Base-by-base conservation (phyloP, 257 asterid genomes). In the Nicotiana benthamiana region DNA sequence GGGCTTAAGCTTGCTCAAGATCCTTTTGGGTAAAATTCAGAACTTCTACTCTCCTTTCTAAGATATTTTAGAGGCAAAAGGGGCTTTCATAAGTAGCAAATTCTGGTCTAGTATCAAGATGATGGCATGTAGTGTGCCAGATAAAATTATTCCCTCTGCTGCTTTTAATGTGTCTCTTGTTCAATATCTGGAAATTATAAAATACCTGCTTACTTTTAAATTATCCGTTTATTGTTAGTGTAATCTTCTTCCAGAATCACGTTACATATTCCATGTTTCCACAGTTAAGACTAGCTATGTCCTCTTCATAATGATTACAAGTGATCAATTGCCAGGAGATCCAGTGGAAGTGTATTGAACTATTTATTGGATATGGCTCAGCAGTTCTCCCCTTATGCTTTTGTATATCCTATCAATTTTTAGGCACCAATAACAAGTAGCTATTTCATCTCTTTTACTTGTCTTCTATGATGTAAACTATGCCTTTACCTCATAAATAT, bases 1-100 rank as follows among this genome's bases (percentile, higher is more conserved):
- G 97, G 92, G 12, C 90, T 91, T 83, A 82, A 86, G 79, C 98
- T 95, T 75, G 91, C 99, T 76, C 98, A 93, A 85, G 97, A 95
- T 91, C 91, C 95, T 82, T 95, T 63, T 76, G 99, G 99, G 99
- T 95, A 93, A 77, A 59, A 11, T 59, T 65, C 52, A 48, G 13
- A 78, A 67, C 36, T 32, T 9, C 13, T 48, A 4, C 12, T 43
- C 26, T 67, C 8, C 77, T 46, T 72, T 70, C 22, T 15, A 48
- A 72, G 57, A 40, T 70, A 72, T 0, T 3, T 24, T 43, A 22
- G 20, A 70, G 32, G 15, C 34, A 22, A 43, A 43, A 40, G 57
- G 20, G n/a, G 9, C 12, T 63, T 28, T 18, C 40, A 4, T 26
- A 13, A 13, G 68, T 43, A 43, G 57, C 12, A 12, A 46, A 24